Conservation (phyloP, 208 protist species). For the Leishmania gerbilli region DNA sequence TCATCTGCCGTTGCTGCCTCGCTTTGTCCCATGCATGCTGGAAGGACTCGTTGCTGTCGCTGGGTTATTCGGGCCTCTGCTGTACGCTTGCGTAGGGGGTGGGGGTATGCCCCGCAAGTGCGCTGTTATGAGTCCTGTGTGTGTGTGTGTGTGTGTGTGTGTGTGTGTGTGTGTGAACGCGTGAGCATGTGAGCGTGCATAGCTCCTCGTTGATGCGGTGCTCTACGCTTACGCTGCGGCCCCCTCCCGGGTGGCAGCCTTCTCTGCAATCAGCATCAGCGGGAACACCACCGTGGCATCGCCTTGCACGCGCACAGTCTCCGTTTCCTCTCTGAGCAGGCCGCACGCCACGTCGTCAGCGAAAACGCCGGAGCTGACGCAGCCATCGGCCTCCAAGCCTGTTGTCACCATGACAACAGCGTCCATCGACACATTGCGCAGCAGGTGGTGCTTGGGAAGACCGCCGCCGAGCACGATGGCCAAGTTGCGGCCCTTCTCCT, state of each 20-base stretch:
- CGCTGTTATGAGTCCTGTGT: neutral
- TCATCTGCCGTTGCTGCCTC: neutral
- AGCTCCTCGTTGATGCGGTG: neutral
- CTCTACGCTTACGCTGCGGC: neutral
- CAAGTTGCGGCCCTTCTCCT: constrained; percentile 28
- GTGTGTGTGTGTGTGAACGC: neutral
- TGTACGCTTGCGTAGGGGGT: neutral
- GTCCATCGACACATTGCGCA: constrained; percentile 61
- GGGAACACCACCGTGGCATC: constrained; percentile 90
- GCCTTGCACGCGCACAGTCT: constrained; percentile 85
- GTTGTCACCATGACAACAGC: constrained; percentile 83
- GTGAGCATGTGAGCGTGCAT: neutral
- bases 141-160: no score
- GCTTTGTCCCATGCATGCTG: neutral
- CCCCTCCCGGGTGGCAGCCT: neutral
- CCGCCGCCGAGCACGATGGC: constrained; percentile 85
- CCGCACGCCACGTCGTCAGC: constrained; percentile 67
- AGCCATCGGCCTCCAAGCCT: constrained; percentile 82
- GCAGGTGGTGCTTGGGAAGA: constrained; percentile 84
- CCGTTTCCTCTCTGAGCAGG: constrained; percentile 40
- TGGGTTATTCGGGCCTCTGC: neutral
- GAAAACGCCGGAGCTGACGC: constrained; percentile 76
- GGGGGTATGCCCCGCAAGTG: neutral
- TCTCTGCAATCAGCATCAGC: constrained; percentile 47
- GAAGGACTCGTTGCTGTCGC: neutral